phyloP scores from a whole-genome alignment of 192 early-diverging fungal genomes.

The Backusella luteola region DNA sequence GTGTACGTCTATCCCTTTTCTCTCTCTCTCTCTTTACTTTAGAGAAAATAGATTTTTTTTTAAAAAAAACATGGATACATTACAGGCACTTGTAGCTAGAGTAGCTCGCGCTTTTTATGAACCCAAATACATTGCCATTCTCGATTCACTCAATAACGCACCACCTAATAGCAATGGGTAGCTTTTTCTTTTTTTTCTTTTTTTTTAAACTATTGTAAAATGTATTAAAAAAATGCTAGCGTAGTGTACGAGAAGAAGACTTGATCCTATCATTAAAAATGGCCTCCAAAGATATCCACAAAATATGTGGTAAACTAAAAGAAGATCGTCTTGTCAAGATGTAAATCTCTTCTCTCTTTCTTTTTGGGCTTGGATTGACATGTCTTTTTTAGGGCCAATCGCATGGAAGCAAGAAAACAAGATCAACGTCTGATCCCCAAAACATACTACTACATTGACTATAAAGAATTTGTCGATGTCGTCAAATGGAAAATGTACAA shows the following conservation, averaged over 20 bases:
- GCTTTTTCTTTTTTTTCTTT: background rate
- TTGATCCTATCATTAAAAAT: conserved; percentile 65
- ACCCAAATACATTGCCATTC: conserved; percentile 71
- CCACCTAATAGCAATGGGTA: conserved; percentile 30
- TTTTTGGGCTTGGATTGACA: background rate
- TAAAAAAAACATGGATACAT: conserved; percentile 37
- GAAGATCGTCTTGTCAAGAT: conserved; percentile 75
- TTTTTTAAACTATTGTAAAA: background rate
- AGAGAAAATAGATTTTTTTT: background rate
- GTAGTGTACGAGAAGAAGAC: conserved; percentile 74
- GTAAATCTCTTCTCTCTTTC: conserved; percentile 27
- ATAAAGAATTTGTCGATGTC: conserved; percentile 90
- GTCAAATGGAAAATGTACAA: conserved; percentile 91
- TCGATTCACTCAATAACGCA: conserved; percentile 75
- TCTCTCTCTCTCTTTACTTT: background rate
- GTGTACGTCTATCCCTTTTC: background rate
- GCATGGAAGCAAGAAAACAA: conserved; percentile 54
- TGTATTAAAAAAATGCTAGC: background rate
- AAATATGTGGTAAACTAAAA: conserved; percentile 77
- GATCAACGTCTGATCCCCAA: conserved; percentile 58
- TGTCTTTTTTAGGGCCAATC: conserved; percentile 38
- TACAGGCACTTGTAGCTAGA: conserved; percentile 62
- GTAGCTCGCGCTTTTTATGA: conserved; percentile 89
- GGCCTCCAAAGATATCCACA: conserved; percentile 67
- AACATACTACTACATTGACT: conserved; percentile 88